phyloP scores from a whole-genome alignment of 2,329 filamentous ascomycete genomes.

The Lasiodiplodia gonubiensis region DNA sequence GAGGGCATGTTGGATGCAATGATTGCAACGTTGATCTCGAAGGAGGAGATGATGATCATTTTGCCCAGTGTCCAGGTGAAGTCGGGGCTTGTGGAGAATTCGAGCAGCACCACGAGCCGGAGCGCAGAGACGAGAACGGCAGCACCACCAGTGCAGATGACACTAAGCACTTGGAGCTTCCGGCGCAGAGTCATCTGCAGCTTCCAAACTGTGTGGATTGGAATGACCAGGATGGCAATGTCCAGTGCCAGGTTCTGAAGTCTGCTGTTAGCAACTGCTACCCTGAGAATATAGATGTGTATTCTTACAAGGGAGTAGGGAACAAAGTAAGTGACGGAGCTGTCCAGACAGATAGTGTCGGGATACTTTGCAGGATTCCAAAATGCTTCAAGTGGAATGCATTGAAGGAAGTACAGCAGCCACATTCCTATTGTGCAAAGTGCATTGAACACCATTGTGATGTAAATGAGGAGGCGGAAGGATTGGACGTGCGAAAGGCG shows the following conservation, averaged over 20 bases:
- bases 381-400: constrained; percentile 40
- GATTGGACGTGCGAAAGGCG: constrained; percentile 35
- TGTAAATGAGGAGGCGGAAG: constrained; percentile 37
- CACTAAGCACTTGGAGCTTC: not conserved
- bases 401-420: constrained; percentile 41
- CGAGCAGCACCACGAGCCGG: constrained; percentile 34
- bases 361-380: constrained; percentile 38
- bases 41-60: constrained; percentile 41
- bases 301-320: constrained; percentile 36
- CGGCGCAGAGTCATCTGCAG: constrained; percentile 4
- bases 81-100: constrained; percentile 37
- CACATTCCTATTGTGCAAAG: constrained; percentile 37
- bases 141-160: constrained; percentile 36
- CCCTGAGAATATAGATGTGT: not conserved
- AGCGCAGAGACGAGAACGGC: constrained; percentile 36
- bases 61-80: constrained; percentile 40
- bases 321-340: constrained; percentile 37
- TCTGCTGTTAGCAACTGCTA: not conserved
- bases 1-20: constrained; percentile 42
- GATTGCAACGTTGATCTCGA: constrained; percentile 43
- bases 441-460: constrained; percentile 37
- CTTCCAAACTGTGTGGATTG: not conserved
- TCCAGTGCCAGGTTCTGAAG: constrained; percentile 32
- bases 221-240: not conserved
- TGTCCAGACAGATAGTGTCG: constrained; percentile 36